Base-by-base conservation (phyloP, 1,284 basidiomycete genomes). In the Puccinia novopanici region DNA sequence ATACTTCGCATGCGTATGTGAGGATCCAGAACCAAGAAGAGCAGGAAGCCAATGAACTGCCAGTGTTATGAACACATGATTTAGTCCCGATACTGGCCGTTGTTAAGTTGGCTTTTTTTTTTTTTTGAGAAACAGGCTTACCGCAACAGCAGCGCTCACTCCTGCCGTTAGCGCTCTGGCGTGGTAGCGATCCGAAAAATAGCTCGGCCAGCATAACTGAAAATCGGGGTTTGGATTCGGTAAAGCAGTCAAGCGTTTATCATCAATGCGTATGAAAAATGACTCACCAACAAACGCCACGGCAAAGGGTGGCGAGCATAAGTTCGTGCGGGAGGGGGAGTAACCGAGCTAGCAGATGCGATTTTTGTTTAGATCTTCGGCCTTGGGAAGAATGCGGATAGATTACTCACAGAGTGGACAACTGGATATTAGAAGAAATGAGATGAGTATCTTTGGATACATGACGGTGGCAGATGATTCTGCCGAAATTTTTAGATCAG, bases 181-280 rank as follows among this genome's bases (percentile, higher is more conserved):
- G 10, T 71, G 65, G 42, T 24, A 71, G 48, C 54, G 65, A 71
- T 79, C 76, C 24, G 76, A 79, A 59, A 79, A 37, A 71, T 55
- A 70, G 42, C 61, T 50, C 70, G 8, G 40, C 50, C 76, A 79
- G 27, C 76, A 79, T 79, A 15, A 79, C 76, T 79, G 34, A 48
- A 75, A n/a, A 27, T 30, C 30, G 45, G 9, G 19, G 42, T 9
- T 34, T 37, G 24, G 0, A 30, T 42, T 19, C n/a, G 45, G 34
- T 34, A 34, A 34, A 34, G 34, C 10, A 27, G 3, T 61, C 10
- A 19, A 48, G 45, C 45, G 3, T 30, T 55, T 48, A 1, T 68
- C 4, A 24, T 27, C 24, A 15, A 22, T 42, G 27, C 27, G 24
- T 27, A 40, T 50, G n/a, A n/a, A 37, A 30, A 72, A 45, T 34